Evolutionary conservation across 768 basidiomycete species (phyloP), one percentile per base, ranked within the genome.

Genomic region (Macrolepiota dolichaula): DNA sequence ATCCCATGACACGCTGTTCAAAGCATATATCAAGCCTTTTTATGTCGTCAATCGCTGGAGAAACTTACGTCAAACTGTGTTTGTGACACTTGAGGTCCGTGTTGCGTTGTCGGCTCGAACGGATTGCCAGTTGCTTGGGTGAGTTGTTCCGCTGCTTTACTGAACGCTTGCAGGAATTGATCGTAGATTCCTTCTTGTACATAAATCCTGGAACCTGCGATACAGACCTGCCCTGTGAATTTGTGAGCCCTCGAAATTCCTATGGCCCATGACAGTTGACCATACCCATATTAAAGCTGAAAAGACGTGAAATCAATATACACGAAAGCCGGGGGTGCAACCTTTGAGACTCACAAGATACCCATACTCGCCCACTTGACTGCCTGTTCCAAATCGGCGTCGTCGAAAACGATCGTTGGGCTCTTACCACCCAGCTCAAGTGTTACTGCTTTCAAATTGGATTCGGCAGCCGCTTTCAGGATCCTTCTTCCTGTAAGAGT

Each of bases 111-210:
- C 0, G 71, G 64, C 2, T 66, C 66, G 75, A 93, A 92, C 1
- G 91, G 90, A 67, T 89, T 84, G 24, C 91, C 92, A 55, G 91
- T 67, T 1, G 59, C 51, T 11, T 35, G 32, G 70, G 84, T 83
- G 70, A 89, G 73, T 0, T 67, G 59, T 69, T 77, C 73, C 47
- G 87, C 78, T 69, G 81, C 77, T 36, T 73, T 80, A 1, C 81
- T 80, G 74, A 94, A 89, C 58, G 72, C 76, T 57, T 76, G 69
- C 46, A 94, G 73, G 80, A 96, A 95, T 67, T 86, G 74, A 71
- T 94, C 91, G 73, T 95, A 95, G 65, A 95, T 85, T 2, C 77
- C 75, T 51, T 82, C 80, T 67, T 96, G 94, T 4, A 96, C 92
- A 68, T 84, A 94, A 62, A 96, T 89, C 52, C 95, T 85, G 9